Conservation (phyloP, 805 yeast genomes). For the Wickerhamomyces chambardii region DNA sequence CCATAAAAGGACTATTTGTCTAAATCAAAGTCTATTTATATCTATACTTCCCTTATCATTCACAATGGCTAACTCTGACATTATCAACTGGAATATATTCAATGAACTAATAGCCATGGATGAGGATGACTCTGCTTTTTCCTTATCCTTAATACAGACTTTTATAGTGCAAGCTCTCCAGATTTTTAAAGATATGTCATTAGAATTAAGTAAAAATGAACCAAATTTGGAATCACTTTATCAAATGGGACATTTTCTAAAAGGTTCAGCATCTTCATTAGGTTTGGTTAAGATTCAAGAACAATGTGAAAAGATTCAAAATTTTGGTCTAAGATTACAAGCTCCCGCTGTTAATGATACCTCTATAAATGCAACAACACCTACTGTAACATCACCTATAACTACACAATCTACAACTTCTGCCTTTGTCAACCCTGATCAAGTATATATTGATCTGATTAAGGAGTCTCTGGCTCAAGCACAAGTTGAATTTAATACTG, state of each 20-base stretch:
- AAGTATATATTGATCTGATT: conserved; percentile 32
- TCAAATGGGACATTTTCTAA: conserved; percentile 81
- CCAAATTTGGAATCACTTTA: conserved; percentile 47
- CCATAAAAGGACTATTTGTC: too few species aligned
- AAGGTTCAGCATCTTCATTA: conserved; percentile 92
- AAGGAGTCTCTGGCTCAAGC: conserved; percentile 46
- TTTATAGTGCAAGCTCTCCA: conserved; percentile 85
- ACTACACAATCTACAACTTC: neutral
- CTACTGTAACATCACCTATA: neutral
- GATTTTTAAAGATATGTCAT: conserved; percentile 67
- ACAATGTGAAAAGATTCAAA: conserved; percentile 91
- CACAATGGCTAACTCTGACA: conserved; percentile 35
- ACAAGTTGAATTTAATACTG: conserved; percentile 37
- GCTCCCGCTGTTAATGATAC: neutral
- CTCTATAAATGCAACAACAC: conserved; percentile 2
- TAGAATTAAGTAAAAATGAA: conserved; percentile 25
- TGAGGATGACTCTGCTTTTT: conserved; percentile 91
- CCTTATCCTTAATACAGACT: conserved; percentile 66
- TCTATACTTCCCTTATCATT: too few species aligned
- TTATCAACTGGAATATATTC: conserved; percentile 84
- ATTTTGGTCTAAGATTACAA: conserved; percentile 46
- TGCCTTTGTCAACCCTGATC: conserved; percentile 14
- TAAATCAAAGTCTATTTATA: too few species aligned
- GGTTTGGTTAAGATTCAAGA: conserved; percentile 77
- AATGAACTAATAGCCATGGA: conserved; percentile 90